Evolutionary conservation across 805 yeast species (phyloP), one percentile per base, ranked within the genome.

Genomic region (Candida palmyrensis): DNA sequence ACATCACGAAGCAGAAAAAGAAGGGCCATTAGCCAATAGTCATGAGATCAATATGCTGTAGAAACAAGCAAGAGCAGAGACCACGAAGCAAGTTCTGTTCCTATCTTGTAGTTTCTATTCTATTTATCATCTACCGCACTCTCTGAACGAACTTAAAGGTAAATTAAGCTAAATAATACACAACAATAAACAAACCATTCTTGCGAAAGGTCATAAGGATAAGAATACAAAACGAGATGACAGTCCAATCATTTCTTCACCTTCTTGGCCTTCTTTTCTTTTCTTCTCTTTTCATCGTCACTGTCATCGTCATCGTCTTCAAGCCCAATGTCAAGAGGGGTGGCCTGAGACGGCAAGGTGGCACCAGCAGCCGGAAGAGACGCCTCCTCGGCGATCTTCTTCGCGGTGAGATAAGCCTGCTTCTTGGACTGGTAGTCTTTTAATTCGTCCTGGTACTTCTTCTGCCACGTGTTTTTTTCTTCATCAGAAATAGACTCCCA

Each of bases 1-100:
- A 90, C 52, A 76, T 88, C 40, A 77, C 75, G 27, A 86, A 85
- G 57, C 97, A 89, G 61, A 92, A 89, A 80, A 83, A 82, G 77
- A 82, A 81, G 68, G 88, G 89, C 33, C 70, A 66, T 54, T 79
- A 59, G 40, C n/a, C n/a, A n/a, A n/a, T n/a, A n/a, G n/a, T n/a
- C n/a, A n/a, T n/a, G n/a, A n/a, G n/a, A n/a, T n/a, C n/a, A n/a
- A n/a, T n/a, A n/a, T n/a, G n/a, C n/a, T n/a, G n/a, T n/a, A n/a
- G n/a, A n/a, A n/a, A n/a, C n/a, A n/a, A n/a, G n/a, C n/a, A n/a
- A n/a, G n/a, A n/a, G n/a, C n/a, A n/a, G n/a, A n/a, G n/a, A n/a
- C n/a, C n/a, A n/a, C n/a, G n/a, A n/a, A n/a, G n/a, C n/a, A n/a
- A n/a, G n/a, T n/a, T n/a, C n/a, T n/a, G n/a, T n/a, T n/a, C n/a